Base-by-base conservation (phyloP, 345 rosid genomes). In the Hibiscus trionum region DNA sequence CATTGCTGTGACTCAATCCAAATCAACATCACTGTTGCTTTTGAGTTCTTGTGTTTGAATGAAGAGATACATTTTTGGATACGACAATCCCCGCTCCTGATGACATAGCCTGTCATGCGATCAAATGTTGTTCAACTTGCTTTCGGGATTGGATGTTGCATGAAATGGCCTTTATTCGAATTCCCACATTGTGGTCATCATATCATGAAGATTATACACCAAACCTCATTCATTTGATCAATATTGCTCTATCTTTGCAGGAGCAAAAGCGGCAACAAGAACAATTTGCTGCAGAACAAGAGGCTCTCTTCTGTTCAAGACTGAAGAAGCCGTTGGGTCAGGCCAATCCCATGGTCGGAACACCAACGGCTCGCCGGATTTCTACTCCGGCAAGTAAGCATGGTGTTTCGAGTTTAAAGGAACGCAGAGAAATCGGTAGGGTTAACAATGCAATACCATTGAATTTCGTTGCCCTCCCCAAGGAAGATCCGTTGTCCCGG, bases 231-330 rank as follows among this genome's bases (percentile, higher is more conserved):
- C 27, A 63, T 42, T 62, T 24, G 10, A 7, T 52, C 2, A 16
- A 46, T 72, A 11, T 33, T 47, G 24, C 14, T 16, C 27, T 56
- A 21, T 49, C 65, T 35, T 44, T 60, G 9, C 85, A 94, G 93
- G 98, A 91, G 72, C 96, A 91, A 76, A 94, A 87, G 65, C 86
- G 95, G 66, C 75, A 81, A 70, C 94, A 94, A 75, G 97, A 91
- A 26, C 95, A 91, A 66, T 80, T 83, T 61, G 91, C 84, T 47
- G 77, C 86, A 26, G 97, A 91, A 64, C 91, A 94, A 80, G 95
- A 94, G 83, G 91, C 91, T 60, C 78, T 81, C 14, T 86, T 80
- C 35, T 95, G 93, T 77, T 86, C 95, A 66, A 86, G 79, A 79
- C 88, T 95, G 26, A 93, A 86, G 90, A 94, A 92, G 82, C 96